Evolutionary conservation across 2,329 filamentous ascomycete species (phyloP).

Genomic region (Dactylellina parvicollis): DNA sequence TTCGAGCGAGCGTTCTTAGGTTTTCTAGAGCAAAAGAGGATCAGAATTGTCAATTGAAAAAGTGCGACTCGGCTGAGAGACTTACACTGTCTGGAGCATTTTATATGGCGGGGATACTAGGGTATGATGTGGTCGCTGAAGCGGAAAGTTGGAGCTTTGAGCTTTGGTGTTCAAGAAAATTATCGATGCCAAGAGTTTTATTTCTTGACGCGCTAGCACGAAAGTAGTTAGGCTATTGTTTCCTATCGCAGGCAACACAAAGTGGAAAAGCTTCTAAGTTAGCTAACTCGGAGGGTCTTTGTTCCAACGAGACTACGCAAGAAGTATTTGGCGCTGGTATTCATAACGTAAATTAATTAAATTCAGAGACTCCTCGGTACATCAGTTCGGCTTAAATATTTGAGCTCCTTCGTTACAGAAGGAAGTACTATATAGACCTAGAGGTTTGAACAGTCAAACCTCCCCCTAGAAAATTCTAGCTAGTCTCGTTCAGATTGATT

Average conservation of each 20-base stretch:
- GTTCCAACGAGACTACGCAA: too few relatives aligned
- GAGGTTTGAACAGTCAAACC: too few relatives aligned
- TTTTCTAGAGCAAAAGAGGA: constrained; percentile 64
- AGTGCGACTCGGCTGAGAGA: constrained; percentile 12
- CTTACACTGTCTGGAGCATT: constrained; percentile 52
- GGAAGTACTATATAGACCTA: too few relatives aligned
- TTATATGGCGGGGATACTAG: constrained; percentile 24
- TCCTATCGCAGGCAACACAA: background rate
- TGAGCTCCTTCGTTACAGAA: too few relatives aligned
- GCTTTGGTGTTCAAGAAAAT: constrained; percentile 42
- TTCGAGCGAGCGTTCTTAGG: constrained; percentile 88
- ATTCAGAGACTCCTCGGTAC: too few relatives aligned
- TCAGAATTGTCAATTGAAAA: background rate
- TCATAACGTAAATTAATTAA: too few relatives aligned
- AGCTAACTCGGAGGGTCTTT: too few relatives aligned
- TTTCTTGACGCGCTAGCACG: background rate
- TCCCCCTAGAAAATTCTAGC: too few relatives aligned
- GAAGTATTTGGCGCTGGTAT: too few relatives aligned
- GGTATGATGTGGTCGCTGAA: background rate
- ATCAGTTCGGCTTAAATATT: too few relatives aligned
- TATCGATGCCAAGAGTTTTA: constrained; percentile 46
- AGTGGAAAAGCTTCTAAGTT: background rate
- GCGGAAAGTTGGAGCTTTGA: constrained; percentile 7
- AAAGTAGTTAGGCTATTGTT: background rate
- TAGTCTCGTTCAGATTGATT: too few relatives aligned